Conservation (phyloP, 768 basidiomycete species). For the Psilocybe cubensis region DNA sequence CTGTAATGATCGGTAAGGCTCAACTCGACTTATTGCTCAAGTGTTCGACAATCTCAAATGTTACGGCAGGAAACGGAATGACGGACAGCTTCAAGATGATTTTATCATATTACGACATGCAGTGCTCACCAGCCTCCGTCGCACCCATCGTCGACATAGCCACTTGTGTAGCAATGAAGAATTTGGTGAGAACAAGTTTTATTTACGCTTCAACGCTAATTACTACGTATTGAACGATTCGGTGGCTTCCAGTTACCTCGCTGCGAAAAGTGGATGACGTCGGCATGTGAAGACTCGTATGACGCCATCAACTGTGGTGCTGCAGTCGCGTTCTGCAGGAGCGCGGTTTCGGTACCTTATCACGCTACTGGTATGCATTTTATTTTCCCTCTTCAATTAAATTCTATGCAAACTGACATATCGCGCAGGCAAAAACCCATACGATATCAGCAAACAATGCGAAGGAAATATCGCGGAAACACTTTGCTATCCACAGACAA, state of each 20-base stretch:
- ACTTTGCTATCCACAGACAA: constrained; percentile 63
- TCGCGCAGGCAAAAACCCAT: constrained; percentile 52
- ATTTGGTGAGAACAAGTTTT: constrained; percentile 47
- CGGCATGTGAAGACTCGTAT: constrained; percentile 62
- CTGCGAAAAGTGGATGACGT: constrained; percentile 59
- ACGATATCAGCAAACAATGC: constrained; percentile 71
- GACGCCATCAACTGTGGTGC: constrained; percentile 70
- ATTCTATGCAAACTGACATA: neutral
- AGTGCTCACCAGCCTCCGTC: constrained; percentile 55
- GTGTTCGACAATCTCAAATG: neutral
- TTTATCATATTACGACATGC: constrained; percentile 48
- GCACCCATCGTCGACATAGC: constrained; percentile 47
- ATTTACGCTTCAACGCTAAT: neutral
- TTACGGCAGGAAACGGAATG: constrained; percentile 58
- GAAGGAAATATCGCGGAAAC: constrained; percentile 45
- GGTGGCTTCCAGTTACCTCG: constrained; percentile 53
- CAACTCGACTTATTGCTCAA: neutral
- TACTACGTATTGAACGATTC: neutral
- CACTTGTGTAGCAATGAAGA: constrained; percentile 62
- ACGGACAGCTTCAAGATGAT: constrained; percentile 56
- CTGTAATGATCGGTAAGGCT: constrained; percentile 67
- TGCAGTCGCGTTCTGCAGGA: constrained; percentile 63
- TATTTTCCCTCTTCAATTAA: neutral
- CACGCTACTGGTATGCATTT: constrained; percentile 39
- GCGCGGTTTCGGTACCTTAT: constrained; percentile 48